Percentiles rank a stretch among this genome's conserved stretches.
phyloP scores from a whole-genome alignment of 2,329 filamentous ascomycete species.

The Diaporthe aspalathi region DNA sequence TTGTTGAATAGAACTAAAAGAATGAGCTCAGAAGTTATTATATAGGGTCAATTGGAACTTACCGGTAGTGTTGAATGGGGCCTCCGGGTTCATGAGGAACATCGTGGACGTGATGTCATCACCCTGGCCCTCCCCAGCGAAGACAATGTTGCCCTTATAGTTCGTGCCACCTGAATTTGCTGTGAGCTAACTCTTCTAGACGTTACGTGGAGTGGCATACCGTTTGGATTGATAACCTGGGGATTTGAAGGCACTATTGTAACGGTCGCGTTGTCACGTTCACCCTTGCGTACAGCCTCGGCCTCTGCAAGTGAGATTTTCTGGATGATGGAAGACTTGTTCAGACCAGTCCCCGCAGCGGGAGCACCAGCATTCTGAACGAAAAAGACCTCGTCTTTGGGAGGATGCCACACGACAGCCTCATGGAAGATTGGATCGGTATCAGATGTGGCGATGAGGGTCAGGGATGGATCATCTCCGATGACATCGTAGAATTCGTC shows the following conservation, averaged over 20 bases:
- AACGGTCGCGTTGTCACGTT: conserved; percentile 56
- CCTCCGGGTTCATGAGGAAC: conserved; percentile 56
- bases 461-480: conserved; percentile 60
- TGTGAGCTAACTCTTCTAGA: neutral
- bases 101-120: conserved; percentile 53
- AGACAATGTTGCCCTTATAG: conserved; percentile 61
- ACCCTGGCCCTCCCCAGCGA: conserved; percentile 63
- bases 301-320: conserved; percentile 61
- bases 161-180: conserved; percentile 52
- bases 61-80: conserved; percentile 61
- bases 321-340: conserved; percentile 62
- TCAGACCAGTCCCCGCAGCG: conserved; percentile 61
- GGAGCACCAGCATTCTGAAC: conserved; percentile 62
- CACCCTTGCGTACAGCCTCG: conserved; percentile 50
- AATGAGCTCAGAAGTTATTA: neutral
- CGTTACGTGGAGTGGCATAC: conserved; percentile 38
- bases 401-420: conserved; percentile 63
- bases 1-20: conserved; percentile 64
- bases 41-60: neutral
- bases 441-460: conserved; percentile 58
- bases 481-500: conserved; percentile 63
- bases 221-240: conserved; percentile 62
- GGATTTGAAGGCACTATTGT: conserved; percentile 55
- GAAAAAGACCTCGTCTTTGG: conserved; percentile 65
- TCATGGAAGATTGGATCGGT: conserved; percentile 65